A percentile compares a stretch with the other conserved stretches of the same genome.
Evolutionary conservation across 2,329 filamentous ascomycete genomes (phyloP).

Genomic region (Ophiostoma tasmaniense): DNA sequence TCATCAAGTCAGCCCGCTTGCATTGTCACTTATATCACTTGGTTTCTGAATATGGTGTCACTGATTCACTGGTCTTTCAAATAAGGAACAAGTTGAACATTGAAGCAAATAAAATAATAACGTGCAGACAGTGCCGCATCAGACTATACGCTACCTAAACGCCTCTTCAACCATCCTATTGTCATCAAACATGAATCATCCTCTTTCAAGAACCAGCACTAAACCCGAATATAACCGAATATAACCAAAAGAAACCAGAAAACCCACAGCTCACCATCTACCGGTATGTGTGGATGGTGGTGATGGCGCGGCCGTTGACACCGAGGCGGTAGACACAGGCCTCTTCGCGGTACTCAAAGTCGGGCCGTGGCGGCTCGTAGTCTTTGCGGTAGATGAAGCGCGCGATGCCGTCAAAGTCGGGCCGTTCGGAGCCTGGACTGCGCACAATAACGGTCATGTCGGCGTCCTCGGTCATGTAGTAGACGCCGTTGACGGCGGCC

Average conservation of each 20-base stretch:
- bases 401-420: slow-evolving; percentile 17
- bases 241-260: too few species aligned
- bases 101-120: too few species aligned
- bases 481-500: slow-evolving; percentile 14
- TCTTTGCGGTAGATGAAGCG: slow-evolving; percentile 16
- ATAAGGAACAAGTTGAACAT: too few species aligned
- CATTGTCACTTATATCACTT: too few species aligned
- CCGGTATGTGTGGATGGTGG: not conserved
- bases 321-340: slow-evolving; percentile 10
- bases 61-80: too few species aligned
- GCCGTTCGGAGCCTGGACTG: not conserved
- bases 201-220: too few species aligned
- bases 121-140: too few species aligned
- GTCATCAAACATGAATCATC: too few species aligned
- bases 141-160: not conserved
- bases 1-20: too few species aligned
- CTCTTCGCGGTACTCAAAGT: slow-evolving; percentile 6
- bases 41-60: too few species aligned
- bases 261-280: not conserved
- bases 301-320: slow-evolving; percentile 11
- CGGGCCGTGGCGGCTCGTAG: slow-evolving; percentile 6
- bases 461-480: slow-evolving; percentile 11
- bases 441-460: slow-evolving; percentile 18
- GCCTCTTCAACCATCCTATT: not conserved
- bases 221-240: too few species aligned